phyloP scores from a whole-genome alignment of 1,284 basidiomycete species.

The Naganishia sp. region DNA sequence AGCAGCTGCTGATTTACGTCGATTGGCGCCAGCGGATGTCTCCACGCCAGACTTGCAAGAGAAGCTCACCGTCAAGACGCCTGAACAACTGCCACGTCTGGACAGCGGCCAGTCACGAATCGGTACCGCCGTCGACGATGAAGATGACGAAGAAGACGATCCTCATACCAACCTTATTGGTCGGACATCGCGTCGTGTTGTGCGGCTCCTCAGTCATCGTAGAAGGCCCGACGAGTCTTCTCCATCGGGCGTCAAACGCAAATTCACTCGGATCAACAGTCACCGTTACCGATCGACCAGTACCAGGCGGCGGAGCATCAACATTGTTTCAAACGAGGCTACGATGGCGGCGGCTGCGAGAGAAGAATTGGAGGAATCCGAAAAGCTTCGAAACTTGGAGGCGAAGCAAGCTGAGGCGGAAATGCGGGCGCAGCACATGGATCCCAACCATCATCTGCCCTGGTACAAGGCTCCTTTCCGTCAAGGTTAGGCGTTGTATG shows the following conservation, averaged over 20 bases:
- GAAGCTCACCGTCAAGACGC: constrained; percentile 6
- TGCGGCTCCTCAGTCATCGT: constrained; percentile 13
- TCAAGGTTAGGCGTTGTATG: background rate
- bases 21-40: background rate
- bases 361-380: constrained; percentile 16
- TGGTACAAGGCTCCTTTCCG: constrained; percentile 24
- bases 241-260: background rate
- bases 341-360: constrained; percentile 24
- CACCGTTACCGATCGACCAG: constrained; percentile 20
- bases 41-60: background rate
- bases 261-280: constrained; percentile 21
- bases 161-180: constrained; percentile 18
- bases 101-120: constrained; percentile 16
- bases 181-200: constrained; percentile 16
- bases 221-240: background rate
- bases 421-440: constrained; percentile 14
- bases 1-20: constrained; percentile 4
- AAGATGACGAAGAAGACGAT: constrained; percentile 32
- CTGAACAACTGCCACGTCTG: background rate
- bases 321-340: constrained; percentile 19
- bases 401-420: constrained; percentile 14
- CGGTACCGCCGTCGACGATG: constrained; percentile 32
- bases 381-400: constrained; percentile 5
- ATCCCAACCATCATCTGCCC: constrained; percentile 7
- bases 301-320: constrained; percentile 11